Evolutionary conservation across 1,139 yeast species (phyloP).

Genomic region (Tardiomyces digboiensis): DNA sequence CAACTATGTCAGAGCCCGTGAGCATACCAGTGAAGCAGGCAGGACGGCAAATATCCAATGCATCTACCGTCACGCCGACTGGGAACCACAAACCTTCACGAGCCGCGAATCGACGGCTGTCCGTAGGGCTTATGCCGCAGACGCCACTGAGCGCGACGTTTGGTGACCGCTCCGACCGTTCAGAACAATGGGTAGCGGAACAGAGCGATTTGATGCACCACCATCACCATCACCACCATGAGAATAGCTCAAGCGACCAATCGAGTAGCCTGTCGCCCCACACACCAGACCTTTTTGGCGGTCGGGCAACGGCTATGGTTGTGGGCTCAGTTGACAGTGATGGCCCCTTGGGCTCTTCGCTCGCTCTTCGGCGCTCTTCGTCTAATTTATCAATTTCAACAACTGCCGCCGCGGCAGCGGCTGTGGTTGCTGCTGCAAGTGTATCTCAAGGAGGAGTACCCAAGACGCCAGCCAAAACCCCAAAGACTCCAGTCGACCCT

Average conservation of each 20-base stretch:
- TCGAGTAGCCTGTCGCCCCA: background rate
- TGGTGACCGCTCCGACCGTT: background rate
- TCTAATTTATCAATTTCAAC: background rate
- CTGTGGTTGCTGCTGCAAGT: background rate
- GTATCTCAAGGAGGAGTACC: constrained; percentile 10
- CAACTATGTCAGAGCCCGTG: background rate
- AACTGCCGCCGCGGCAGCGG: background rate
- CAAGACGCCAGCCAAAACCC: constrained; percentile 21
- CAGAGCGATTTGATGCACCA: background rate
- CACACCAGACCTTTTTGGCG: background rate
- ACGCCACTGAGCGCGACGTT: background rate
- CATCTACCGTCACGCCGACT: background rate
- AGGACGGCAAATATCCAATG: background rate
- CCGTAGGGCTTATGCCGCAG: background rate
- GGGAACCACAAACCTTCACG: background rate
- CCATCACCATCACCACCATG: constrained; percentile 4
- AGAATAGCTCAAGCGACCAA: constrained; percentile 1
- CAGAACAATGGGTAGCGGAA: background rate
- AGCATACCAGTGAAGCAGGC: background rate
- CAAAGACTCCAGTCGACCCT: constrained; percentile 15
- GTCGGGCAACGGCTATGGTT: background rate
- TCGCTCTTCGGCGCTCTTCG: background rate
- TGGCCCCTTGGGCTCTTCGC: background rate
- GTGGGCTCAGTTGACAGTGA: background rate
- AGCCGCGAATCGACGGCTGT: background rate